phyloP scores from a whole-genome alignment of 2,329 filamentous ascomycete genomes.

The Cladosporium halotolerans region DNA sequence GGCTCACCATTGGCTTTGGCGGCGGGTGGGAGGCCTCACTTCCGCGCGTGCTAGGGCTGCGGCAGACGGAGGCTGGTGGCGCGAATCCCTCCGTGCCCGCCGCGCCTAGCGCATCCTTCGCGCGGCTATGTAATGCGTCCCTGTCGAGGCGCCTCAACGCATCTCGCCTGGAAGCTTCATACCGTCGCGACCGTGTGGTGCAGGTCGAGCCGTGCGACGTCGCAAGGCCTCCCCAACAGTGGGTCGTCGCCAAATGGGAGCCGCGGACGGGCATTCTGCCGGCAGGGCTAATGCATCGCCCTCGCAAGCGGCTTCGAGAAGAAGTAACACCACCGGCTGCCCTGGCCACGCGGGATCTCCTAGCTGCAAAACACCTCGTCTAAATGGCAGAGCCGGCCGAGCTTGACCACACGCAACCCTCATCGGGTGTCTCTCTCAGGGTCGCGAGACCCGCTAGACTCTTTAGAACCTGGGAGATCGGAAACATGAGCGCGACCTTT shows the following conservation, averaged over 20 bases:
- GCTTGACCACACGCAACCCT: too few relatives aligned
- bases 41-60: neutral
- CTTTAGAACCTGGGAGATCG: too few relatives aligned
- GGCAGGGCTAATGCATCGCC: neutral
- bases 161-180: neutral
- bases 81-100: neutral
- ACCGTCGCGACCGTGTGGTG: neutral
- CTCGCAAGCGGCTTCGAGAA: neutral
- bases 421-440: too few relatives aligned
- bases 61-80: neutral
- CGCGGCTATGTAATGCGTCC: neutral
- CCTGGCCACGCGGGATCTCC: too few relatives aligned
- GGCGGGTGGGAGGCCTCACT: neutral
- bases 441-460: neutral
- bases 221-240: neutral
- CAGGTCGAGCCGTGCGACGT: neutral
- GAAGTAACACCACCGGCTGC: conserved; percentile 1
- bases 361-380: too few relatives aligned
- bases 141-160: conserved; percentile 3
- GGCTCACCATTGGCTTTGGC: neutral
- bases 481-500: neutral
- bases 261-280: neutral
- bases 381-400: too few relatives aligned
- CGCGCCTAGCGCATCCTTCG: neutral
- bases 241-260: too few relatives aligned